phyloP scores from a whole-genome alignment of 106 monocot species.

The Dendrobium nobile region DNA sequence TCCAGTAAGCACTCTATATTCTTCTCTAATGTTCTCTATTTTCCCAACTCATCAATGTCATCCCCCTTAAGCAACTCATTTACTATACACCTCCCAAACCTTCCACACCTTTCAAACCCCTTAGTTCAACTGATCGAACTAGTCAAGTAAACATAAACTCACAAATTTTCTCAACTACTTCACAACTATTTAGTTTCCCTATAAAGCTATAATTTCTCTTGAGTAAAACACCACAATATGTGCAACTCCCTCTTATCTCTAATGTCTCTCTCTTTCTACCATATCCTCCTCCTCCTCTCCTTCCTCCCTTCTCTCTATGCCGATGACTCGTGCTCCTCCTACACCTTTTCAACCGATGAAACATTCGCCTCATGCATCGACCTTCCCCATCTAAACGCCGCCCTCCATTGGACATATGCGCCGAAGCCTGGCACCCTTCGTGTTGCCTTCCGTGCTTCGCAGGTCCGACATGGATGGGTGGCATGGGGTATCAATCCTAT shows the following conservation, averaged over 20 bases:
- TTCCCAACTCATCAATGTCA: no score
- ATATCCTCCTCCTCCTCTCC: not conserved
- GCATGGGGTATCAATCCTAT: conserved; percentile 2
- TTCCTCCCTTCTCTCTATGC: not conserved
- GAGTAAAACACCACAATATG: not conserved
- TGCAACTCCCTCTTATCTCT: not conserved
- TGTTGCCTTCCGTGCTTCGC: conserved; percentile 35
- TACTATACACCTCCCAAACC: not conserved
- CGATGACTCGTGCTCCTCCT: not conserved
- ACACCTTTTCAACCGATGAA: conserved; percentile 10
- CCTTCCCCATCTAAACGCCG: conserved; percentile 11
- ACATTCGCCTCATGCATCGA: conserved; percentile 17
- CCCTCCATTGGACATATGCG: conserved; percentile 17
- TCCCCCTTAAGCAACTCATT: no score
- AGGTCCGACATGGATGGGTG: not conserved
- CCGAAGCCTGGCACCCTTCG: conserved; percentile 18
- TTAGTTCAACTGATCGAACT: not conserved
- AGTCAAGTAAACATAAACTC: not conserved
- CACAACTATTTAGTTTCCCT: not conserved
- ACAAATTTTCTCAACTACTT: not conserved
- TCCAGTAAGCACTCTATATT: no score
- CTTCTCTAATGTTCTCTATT: no score
- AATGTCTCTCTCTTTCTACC: not conserved
- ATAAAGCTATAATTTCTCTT: not conserved
- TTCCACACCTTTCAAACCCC: not conserved